Conservation (phyloP, 495 filamentous ascomycete species). For the Margaritispora aquatica region DNA sequence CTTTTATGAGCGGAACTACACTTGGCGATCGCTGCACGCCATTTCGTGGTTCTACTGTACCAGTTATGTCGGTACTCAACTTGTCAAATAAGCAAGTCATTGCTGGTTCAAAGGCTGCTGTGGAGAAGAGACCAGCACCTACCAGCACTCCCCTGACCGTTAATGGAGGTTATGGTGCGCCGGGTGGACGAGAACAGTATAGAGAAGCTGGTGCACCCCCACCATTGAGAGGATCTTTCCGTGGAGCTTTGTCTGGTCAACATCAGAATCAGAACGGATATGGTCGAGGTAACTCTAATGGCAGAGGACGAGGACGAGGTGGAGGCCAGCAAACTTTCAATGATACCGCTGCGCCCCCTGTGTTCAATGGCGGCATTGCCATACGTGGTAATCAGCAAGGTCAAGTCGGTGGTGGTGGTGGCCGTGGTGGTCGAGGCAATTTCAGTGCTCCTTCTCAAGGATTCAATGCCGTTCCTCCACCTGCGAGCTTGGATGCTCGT, state of each 20-base stretch:
- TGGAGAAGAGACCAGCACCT: constrained; percentile 50
- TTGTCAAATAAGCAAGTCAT: constrained; percentile 75
- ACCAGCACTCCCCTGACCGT: constrained; percentile 48
- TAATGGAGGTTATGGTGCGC: constrained; percentile 52
- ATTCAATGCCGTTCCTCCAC: constrained; percentile 77
- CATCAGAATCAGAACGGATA: constrained; percentile 21
- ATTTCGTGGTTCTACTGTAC: constrained; percentile 92
- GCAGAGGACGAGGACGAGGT: constrained; percentile 32
- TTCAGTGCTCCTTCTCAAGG: constrained; percentile 41
- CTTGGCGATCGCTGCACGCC: constrained; percentile 86
- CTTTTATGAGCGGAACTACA: constrained; percentile 94
- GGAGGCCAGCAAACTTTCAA: constrained; percentile 12
- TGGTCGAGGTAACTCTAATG: constrained; percentile 25
- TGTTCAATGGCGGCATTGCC: constrained; percentile 18
- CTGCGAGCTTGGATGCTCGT: constrained; percentile 54
- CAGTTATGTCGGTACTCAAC: constrained; percentile 78
- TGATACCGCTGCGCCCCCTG: constrained; percentile 21
- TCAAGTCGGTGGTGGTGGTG: constrained; percentile 30
- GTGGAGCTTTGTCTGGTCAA: constrained; percentile 51
- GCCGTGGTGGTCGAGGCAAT: constrained; percentile 27
- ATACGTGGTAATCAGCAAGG: constrained; percentile 20
- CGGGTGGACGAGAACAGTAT: constrained; percentile 56
- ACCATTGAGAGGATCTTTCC: constrained; percentile 65
- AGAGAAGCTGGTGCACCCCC: constrained; percentile 60
- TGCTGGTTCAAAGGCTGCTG: constrained; percentile 61